These are phyloP conservation scores for Combretum micranthum DNA, from an alignment of 345 rosid genomes.

Conservation along the genomic window DNA sequence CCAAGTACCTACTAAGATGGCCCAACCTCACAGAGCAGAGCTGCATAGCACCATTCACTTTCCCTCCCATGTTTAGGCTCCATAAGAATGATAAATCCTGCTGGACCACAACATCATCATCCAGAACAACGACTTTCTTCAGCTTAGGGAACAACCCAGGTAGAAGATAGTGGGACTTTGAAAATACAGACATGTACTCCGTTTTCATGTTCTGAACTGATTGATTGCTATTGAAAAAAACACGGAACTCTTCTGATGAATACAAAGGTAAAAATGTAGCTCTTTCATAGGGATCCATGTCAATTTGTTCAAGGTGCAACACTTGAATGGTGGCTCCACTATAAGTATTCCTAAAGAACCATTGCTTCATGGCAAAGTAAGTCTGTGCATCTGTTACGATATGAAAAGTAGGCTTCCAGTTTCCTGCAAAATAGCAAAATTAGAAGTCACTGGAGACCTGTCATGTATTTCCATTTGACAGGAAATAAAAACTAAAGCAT, in stretches of 20 bases:
- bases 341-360: conserved; percentile 69
- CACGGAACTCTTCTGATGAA: conserved; percentile 80
- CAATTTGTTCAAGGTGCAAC: conserved; percentile 55
- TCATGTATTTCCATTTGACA: conserved; percentile 12
- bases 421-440: conserved; percentile 50
- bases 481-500: conserved; percentile 14
- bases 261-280: conserved; percentile 34
- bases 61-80: conserved; percentile 71
- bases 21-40: conserved; percentile 64
- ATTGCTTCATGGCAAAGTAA: conserved; percentile 77
- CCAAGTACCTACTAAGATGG: conserved; percentile 47
- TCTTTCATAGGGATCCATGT: conserved; percentile 28
- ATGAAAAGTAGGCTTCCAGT: conserved; percentile 69
- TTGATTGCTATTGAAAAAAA: conserved; percentile 38
- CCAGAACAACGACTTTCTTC: conserved; percentile 67
- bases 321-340: conserved; percentile 62
- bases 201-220: conserved; percentile 37
- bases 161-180: conserved; percentile 72
- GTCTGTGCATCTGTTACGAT: conserved; percentile 84
- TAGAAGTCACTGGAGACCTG: conserved; percentile 54
- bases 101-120: conserved; percentile 90
- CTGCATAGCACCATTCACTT: conserved; percentile 69
- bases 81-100: conserved; percentile 68
- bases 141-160: conserved; percentile 62
- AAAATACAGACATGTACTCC: conserved; percentile 67